phyloP scores from a whole-genome alignment of 257 asterid species.

The Solanum ahanhuiri region DNA sequence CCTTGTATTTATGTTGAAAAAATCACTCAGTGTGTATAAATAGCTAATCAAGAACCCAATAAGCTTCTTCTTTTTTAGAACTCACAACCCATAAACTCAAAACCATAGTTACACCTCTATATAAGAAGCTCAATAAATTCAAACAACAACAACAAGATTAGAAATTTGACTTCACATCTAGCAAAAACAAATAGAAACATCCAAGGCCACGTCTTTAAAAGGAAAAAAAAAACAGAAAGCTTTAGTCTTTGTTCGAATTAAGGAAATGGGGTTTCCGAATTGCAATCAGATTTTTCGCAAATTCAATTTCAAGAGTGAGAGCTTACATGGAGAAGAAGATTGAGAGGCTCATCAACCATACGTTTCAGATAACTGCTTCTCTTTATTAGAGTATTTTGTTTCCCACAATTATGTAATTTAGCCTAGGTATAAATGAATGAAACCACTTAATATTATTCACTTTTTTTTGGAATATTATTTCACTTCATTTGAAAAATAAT shows the following conservation, averaged over 20 bases:
- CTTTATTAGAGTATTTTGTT: not conserved
- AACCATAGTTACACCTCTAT: not conserved
- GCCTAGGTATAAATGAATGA: not conserved
- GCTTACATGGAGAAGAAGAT: conserved; percentile 40
- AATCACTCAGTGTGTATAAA: not conserved
- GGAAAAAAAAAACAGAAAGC: not conserved
- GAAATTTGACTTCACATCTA: not conserved
- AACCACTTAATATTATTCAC: not conserved
- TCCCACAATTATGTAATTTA: not conserved
- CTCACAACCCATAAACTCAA: not conserved
- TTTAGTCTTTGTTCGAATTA: not conserved
- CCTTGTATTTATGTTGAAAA: not conserved
- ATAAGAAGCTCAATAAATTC: not conserved
- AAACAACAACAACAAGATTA: not conserved
- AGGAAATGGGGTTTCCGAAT: not conserved
- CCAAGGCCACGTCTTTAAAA: not conserved
- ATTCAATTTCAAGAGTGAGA: not conserved
- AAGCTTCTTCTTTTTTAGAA: not conserved
- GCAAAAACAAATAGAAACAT: not conserved
- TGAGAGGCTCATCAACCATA: not conserved
- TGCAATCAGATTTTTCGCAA: not conserved
- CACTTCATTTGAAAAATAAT: not conserved
- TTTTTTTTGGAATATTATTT: not conserved
- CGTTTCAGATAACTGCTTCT: not conserved
- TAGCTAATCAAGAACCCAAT: not conserved